Base-by-base conservation (phyloP, 805 yeast genomes). In the Scheffersomyces lignosus region DNA sequence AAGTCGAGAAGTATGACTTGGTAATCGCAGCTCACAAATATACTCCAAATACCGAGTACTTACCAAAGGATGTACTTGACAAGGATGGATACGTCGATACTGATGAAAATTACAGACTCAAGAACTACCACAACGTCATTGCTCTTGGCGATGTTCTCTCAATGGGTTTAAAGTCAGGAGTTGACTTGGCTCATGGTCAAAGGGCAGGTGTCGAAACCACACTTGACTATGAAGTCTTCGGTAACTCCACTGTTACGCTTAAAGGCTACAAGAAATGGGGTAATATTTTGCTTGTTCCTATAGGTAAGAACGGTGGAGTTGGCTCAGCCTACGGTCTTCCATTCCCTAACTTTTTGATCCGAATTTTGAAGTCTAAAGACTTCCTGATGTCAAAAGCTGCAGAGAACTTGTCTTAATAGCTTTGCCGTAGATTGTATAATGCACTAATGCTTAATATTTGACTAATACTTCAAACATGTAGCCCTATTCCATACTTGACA, bases 121-220 rank as follows among this genome's bases (percentile, higher is more conserved):
- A 52, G 25, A 53, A 51, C 3, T 41, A 52, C 31, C 38, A 40
- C 8, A 46, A 62, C 15, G 65, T 66, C 4, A 20, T 63, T 14
- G 70, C 60, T 3, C 30, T 64, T 10, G 73, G 73, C 15, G 72
- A 68, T 44, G 52, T 66, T 27, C 43, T 55, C 4, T 35, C 58
- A 1, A 48, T 51, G 5, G 47, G 59, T 2, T 37, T 38, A 10
- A 44, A 45, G 14, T 47, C 63, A 6, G 6, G 60, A 7, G 52
- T 56, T 7, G 68, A 65, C 36, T 29, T 66, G 16, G 34, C 43
- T 22, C 45, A 48, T 34, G 38, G 41, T 27, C 70, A 62, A 35
- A 26, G 29, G 6, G 42, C 40, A 10, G 38, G 41, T 4, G 40
- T 62, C 26, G 37, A 38, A 8, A 29, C 26, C 8, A 30, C 46